These are phyloP conservation scores for Globisporangium takayamanum DNA, from an alignment of 352 stramenopile species.

Conservation along the genomic window DNA sequence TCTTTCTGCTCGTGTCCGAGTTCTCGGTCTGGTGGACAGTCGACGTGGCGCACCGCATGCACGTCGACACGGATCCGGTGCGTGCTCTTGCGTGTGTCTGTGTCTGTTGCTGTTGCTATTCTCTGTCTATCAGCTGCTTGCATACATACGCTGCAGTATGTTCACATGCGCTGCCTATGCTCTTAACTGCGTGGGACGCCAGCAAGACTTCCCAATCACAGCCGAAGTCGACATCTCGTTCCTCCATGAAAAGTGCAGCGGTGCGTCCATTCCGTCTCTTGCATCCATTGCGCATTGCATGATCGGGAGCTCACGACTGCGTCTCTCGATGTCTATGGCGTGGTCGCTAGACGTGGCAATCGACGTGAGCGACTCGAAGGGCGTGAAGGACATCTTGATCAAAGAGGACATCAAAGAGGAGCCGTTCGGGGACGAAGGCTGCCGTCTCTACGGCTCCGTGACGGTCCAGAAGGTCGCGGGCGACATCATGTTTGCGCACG, in stretches of 20 bases:
- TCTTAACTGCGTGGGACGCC: slow-evolving; percentile 7
- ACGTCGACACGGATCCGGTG: slow-evolving; percentile 80
- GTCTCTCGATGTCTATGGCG: background rate
- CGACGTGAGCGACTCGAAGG: slow-evolving; percentile 82
- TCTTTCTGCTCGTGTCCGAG: slow-evolving; percentile 78
- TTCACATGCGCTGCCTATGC: background rate
- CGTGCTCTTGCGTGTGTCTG: slow-evolving; percentile 6
- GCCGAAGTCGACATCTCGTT: slow-evolving; percentile 81
- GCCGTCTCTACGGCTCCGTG: slow-evolving; percentile 59
- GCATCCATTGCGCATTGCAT: too few relatives aligned
- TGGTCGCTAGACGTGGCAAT: slow-evolving; percentile 55
- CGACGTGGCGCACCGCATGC: slow-evolving; percentile 82
- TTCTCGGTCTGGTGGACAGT: slow-evolving; percentile 82
- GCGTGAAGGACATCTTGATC: slow-evolving; percentile 79
- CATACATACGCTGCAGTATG: too few relatives aligned
- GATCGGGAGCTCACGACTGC: background rate
- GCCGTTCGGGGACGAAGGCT: slow-evolving; percentile 58
- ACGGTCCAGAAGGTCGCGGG: slow-evolving; percentile 79
- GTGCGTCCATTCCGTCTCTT: slow-evolving; percentile 17
- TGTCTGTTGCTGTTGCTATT: background rate
- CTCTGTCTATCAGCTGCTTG: background rate
- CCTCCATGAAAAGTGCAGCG: slow-evolving; percentile 69
- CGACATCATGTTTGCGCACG: slow-evolving; percentile 82
- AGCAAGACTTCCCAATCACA: slow-evolving; percentile 79
- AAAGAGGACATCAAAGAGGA: slow-evolving; percentile 56